These are phyloP conservation scores for Verbascum thapsus DNA, from an alignment of 257 asterid genomes.

Conservation along the genomic window DNA sequence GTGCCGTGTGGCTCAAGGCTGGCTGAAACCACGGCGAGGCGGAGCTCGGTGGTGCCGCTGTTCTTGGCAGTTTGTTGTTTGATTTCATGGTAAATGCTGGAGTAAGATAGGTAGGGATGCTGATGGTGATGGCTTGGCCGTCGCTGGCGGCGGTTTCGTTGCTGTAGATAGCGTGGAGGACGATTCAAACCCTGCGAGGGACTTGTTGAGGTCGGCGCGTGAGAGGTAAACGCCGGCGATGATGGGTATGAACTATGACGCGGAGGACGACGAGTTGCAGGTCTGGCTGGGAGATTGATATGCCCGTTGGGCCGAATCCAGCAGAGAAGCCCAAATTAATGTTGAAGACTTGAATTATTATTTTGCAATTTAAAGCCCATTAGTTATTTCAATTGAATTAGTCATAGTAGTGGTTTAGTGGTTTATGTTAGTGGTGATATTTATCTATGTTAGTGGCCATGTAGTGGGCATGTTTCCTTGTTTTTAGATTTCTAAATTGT, in stretches of 20 bases:
- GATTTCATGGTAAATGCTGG: conserved; percentile 83
- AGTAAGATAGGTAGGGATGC: conserved; percentile 64
- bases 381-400: no score
- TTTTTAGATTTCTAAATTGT: no score
- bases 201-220: conserved; percentile 64
- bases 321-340: no score
- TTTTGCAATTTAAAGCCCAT: no score
- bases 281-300: conserved; percentile 52
- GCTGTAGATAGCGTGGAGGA: conserved; percentile 76
- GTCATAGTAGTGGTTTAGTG: no score
- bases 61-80: conserved; percentile 40
- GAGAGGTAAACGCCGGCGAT: conserved; percentile 81
- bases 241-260: conserved; percentile 67
- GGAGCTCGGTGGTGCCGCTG: conserved; percentile 61
- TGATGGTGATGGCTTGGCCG: conserved; percentile 62
- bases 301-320: no score
- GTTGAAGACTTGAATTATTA: no score
- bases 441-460: no score
- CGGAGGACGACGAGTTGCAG: conserved; percentile 88
- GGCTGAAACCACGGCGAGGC: conserved; percentile 62
- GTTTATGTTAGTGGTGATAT: no score
- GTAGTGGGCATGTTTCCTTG: no score
- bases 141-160: conserved; percentile 63
- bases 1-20: conserved; percentile 68
- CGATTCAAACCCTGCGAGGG: conserved; percentile 87